These are phyloP conservation scores for Glarea lozoyensis DNA, from an alignment of 495 filamentous ascomycete genomes.

Conservation along the genomic window DNA sequence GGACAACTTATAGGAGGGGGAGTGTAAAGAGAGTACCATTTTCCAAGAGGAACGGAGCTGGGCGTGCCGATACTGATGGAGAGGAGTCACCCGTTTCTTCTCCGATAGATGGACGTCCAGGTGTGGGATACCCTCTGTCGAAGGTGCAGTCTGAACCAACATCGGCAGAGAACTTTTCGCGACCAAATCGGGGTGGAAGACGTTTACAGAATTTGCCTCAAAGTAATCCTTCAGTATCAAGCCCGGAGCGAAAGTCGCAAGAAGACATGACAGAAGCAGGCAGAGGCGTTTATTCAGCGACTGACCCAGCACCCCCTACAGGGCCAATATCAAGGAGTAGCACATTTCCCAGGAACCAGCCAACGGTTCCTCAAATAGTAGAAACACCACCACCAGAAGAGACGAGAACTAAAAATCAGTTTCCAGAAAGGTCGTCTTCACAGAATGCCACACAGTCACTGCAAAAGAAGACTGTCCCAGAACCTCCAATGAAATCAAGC, in stretches of 20 bases:
- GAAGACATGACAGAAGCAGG: neutral
- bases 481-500: slow-evolving; percentile 39
- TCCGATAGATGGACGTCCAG: slow-evolving; percentile 14
- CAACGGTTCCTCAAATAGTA: slow-evolving; percentile 55
- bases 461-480: slow-evolving; percentile 22
- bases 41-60: slow-evolving; percentile 57
- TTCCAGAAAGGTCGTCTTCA: slow-evolving; percentile 47
- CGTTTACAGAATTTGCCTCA: slow-evolving; percentile 33
- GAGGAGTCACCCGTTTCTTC: slow-evolving; percentile 35
- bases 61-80: slow-evolving; percentile 45
- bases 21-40: slow-evolving; percentile 68
- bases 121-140: slow-evolving; percentile 15
- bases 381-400: slow-evolving; percentile 54
- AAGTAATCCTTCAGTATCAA: slow-evolving; percentile 13
- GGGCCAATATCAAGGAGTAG: slow-evolving; percentile 12
- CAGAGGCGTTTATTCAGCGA: neutral
- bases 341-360: slow-evolving; percentile 15
- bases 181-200: slow-evolving; percentile 35
- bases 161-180: slow-evolving; percentile 47
- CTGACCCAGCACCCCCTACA: slow-evolving; percentile 7
- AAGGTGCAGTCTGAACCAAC: slow-evolving; percentile 65
- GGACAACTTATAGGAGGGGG: slow-evolving; percentile 83
- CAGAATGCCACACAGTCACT: slow-evolving; percentile 30
- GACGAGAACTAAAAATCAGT: slow-evolving; percentile 17
- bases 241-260: neutral